phyloP scores from a whole-genome alignment of 108 stramenopile species.

The Nitzschia inconspicua region DNA sequence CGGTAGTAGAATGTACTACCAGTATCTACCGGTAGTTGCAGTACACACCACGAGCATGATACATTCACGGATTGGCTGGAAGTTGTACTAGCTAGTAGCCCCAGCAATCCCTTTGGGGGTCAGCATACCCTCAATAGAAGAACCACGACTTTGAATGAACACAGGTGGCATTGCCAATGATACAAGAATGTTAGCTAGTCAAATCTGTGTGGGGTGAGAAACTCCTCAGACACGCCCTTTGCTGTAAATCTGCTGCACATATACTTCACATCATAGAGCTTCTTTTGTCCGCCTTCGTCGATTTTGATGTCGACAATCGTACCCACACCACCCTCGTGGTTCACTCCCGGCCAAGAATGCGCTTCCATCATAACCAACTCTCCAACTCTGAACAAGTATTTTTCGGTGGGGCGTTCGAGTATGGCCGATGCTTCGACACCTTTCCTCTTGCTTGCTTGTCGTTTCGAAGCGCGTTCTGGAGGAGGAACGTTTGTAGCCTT shows the following conservation, averaged over 20 bases:
- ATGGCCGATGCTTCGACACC: background rate
- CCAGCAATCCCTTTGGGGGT: no score
- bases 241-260: background rate
- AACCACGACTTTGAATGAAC: background rate
- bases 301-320: background rate
- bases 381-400: conserved; percentile 1
- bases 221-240: conserved; percentile 11
- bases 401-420: background rate
- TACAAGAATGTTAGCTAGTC: background rate
- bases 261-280: conserved; percentile 14
- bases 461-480: background rate
- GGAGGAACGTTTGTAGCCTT: background rate
- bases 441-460: background rate
- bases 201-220: conserved; percentile 11
- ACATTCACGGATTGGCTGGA: no score
- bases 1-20: no score
- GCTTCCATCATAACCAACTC: conserved; percentile 22
- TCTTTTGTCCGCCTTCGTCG: conserved; percentile 1
- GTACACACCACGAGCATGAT: no score
- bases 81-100: no score
- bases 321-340: conserved; percentile 26
- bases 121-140: no score
- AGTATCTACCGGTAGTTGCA: no score
- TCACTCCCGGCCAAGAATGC: conserved; percentile 28
- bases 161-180: background rate